Evolutionary conservation across 371 early-diverging fungal species (phyloP).

Genomic region (Massospora cicadina): DNA sequence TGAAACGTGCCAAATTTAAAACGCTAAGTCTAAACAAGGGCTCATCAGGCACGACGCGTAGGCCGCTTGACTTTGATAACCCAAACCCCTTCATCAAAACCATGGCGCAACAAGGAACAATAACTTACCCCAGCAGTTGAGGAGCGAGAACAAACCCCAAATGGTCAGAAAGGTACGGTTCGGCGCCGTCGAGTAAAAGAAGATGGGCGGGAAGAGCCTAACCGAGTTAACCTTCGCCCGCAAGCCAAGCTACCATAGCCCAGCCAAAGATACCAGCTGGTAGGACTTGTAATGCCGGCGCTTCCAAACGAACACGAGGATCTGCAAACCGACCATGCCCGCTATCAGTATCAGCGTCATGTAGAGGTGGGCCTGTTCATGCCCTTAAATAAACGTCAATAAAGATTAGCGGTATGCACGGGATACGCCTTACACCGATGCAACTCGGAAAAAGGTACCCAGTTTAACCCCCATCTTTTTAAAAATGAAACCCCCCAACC

Average conservation of each 20-base stretch:
- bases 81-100: too few species aligned
- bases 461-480: too few species aligned
- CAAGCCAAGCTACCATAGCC: slow-evolving; percentile 40
- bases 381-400: slow-evolving; percentile 11
- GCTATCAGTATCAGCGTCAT: slow-evolving; percentile 64
- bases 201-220: slow-evolving; percentile 13
- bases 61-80: too few species aligned
- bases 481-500: too few species aligned
- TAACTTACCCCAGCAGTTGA: slow-evolving; percentile 24
- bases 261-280: slow-evolving; percentile 45
- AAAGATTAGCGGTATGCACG: too few species aligned
- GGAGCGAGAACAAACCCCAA: slow-evolving; percentile 23
- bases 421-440: too few species aligned
- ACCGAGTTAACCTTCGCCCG: not conserved
- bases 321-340: slow-evolving; percentile 49
- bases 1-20: too few species aligned
- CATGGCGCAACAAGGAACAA: too few species aligned
- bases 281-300: slow-evolving; percentile 54
- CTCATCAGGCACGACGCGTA: too few species aligned
- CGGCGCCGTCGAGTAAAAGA: slow-evolving; percentile 11
- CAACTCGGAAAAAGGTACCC: too few species aligned
- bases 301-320: slow-evolving; percentile 59
- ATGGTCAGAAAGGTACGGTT: slow-evolving; percentile 20
- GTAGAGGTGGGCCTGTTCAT: slow-evolving; percentile 12
- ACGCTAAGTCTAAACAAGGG: too few species aligned